Evolutionary conservation across 148 eudicot genomes (phyloP).

Genomic region (Spergularia bocconei): DNA sequence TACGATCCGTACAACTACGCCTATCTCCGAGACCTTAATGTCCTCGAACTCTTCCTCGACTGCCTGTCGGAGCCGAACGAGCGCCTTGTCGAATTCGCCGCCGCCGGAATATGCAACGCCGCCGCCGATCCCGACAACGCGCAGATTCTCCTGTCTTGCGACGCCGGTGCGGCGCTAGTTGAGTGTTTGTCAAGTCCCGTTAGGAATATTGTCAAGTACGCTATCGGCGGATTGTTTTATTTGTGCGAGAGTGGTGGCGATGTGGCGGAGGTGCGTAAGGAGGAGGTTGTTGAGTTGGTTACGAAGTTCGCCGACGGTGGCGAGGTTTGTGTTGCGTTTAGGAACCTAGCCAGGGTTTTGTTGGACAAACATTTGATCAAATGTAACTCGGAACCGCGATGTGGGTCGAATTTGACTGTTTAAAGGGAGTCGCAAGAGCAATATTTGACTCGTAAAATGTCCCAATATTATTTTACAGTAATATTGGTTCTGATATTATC

Average conservation of each 20-base stretch:
- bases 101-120: slow-evolving; percentile 81
- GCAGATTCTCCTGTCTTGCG: slow-evolving; percentile 27
- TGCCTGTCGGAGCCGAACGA: slow-evolving; percentile 82
- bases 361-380: slow-evolving; percentile 28
- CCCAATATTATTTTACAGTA: too few relatives aligned
- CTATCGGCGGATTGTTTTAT: slow-evolving; percentile 35
- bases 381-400: too few relatives aligned
- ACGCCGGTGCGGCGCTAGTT: slow-evolving; percentile 25
- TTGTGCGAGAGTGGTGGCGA: slow-evolving; percentile 32
- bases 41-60: slow-evolving; percentile 89
- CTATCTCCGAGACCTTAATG: slow-evolving; percentile 62
- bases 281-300: slow-evolving; percentile 33
- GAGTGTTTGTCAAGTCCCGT: slow-evolving; percentile 32
- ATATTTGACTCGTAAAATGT: too few relatives aligned
- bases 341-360: slow-evolving; percentile 35
- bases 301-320: slow-evolving; percentile 19
- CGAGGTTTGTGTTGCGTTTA: slow-evolving; percentile 20
- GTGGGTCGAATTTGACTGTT: too few relatives aligned
- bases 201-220: slow-evolving; percentile 32
- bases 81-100: slow-evolving; percentile 66
- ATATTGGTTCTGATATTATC: too few relatives aligned
- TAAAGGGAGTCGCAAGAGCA: too few relatives aligned
- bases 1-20: slow-evolving; percentile 58
- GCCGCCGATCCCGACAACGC: slow-evolving; percentile 38
- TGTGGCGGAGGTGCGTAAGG: slow-evolving; percentile 9